Conservation (phyloP, 1,284 basidiomycete genomes). For the Vanrija sp. region DNA sequence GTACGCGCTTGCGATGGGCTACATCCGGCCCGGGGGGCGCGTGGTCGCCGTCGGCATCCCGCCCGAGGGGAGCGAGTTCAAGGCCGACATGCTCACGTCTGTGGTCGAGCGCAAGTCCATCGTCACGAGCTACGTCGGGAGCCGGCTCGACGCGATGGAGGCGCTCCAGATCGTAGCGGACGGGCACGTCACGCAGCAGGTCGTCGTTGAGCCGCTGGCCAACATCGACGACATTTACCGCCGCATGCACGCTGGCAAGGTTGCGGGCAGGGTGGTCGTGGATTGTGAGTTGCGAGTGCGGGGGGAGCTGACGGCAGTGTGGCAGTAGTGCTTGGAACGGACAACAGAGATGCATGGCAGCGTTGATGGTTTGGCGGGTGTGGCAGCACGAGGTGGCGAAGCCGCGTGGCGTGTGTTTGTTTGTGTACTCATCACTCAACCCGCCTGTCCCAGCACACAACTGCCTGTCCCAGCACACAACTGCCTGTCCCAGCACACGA, state of each 20-base stretch:
- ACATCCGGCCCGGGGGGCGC: conserved; percentile 60
- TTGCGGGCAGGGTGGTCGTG: neutral
- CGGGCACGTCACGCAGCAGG: neutral
- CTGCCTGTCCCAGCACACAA: too few relatives aligned
- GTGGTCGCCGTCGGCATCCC: conserved; percentile 75
- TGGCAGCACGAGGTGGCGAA: too few relatives aligned
- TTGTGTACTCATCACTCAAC: too few relatives aligned
- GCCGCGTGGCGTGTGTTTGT: too few relatives aligned
- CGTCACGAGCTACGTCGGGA: neutral
- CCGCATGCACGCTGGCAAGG: neutral
- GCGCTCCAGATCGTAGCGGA: neutral
- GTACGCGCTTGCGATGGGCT: conserved; percentile 67
- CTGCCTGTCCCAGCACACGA: too few relatives aligned
- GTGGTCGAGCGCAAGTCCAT: conserved; percentile 17
- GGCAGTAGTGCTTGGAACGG: too few relatives aligned
- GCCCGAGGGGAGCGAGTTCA: conserved; percentile 52
- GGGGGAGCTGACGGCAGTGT: too few relatives aligned
- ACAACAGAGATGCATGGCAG: too few relatives aligned
- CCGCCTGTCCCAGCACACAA: too few relatives aligned
- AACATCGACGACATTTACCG: neutral
- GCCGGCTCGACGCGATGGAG: neutral
- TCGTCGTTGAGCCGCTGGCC: neutral
- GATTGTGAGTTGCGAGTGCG: neutral
- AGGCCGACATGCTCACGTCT: neutral
- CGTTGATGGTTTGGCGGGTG: too few relatives aligned